These are phyloP conservation scores for Umbilicus rupestris DNA, from an alignment of 164 flowering plant species.

Conservation along the genomic window DNA sequence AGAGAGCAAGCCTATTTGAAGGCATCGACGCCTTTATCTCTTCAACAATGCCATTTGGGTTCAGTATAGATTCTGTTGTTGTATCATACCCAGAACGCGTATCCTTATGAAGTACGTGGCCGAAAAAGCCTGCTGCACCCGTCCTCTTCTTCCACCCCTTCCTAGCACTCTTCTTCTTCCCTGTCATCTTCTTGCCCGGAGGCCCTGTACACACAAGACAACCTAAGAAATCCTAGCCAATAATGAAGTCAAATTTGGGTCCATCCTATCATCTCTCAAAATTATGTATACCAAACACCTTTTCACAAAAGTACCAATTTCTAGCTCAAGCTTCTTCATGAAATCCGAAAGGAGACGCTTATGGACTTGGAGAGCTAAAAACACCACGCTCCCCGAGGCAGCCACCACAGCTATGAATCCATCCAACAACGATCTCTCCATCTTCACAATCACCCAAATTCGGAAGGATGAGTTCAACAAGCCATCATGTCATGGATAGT, in stretches of 20 bases:
- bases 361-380: conserved; percentile 50
- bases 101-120: too few species aligned
- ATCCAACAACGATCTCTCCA: conserved; percentile 35
- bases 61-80: too few species aligned
- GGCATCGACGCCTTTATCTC: conserved; percentile 9
- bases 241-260: too few species aligned
- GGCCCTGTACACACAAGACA: neutral
- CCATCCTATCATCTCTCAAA: too few species aligned
- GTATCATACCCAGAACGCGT: too few species aligned
- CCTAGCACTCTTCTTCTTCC: neutral
- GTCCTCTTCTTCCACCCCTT: conserved; percentile 4
- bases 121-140: too few species aligned
- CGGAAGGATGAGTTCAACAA: neutral
- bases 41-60: neutral
- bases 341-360: conserved; percentile 65
- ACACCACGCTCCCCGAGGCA: conserved; percentile 66
- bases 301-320: conserved; percentile 19
- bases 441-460: conserved; percentile 17
- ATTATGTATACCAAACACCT: too few species aligned
- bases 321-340: conserved; percentile 59
- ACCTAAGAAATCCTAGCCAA: too few species aligned
- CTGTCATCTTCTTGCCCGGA: neutral
- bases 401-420: conserved; percentile 78
- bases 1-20: conserved; percentile 6
- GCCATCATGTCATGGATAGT: neutral